Evolutionary conservation across 164 flowering plant species (phyloP).

Genomic region (Vitis amurensis): DNA sequence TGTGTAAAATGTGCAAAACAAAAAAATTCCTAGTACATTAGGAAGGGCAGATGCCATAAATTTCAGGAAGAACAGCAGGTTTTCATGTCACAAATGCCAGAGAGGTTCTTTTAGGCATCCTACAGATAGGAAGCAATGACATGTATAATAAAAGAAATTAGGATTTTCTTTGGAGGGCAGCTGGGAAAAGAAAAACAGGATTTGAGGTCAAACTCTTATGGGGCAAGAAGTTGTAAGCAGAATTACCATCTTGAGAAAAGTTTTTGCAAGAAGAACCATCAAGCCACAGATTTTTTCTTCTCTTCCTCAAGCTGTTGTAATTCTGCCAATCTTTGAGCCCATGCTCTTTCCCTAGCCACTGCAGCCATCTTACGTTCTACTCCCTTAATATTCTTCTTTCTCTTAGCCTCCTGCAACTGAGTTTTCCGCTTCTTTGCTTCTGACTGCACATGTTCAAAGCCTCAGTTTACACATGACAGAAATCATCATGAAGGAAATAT

Average conservation of each 20-base stretch:
- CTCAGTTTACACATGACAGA: background rate
- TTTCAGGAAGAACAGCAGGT: too few relatives aligned
- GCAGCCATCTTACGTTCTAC: conserved; percentile 83
- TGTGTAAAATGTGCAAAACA: too few relatives aligned
- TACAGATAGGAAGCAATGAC: background rate
- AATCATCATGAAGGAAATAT: background rate
- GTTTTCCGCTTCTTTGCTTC: conserved; percentile 66
- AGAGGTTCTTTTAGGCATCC: background rate
- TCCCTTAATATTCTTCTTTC: conserved; percentile 40
- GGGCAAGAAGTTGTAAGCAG: background rate
- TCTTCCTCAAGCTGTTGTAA: conserved; percentile 65
- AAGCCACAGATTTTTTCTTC: conserved; percentile 43
- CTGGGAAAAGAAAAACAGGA: background rate
- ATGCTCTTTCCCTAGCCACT: conserved; percentile 79
- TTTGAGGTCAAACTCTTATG: background rate
- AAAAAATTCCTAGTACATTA: too few relatives aligned
- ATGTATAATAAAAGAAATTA: background rate
- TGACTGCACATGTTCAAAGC: conserved; percentile 26
- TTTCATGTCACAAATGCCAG: too few relatives aligned
- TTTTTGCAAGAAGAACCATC: conserved; percentile 2
- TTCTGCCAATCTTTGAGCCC: conserved; percentile 69
- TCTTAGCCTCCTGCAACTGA: conserved; percentile 60
- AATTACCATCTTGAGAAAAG: background rate
- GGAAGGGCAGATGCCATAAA: too few relatives aligned
- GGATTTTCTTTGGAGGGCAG: too few relatives aligned